Percentiles rank a stretch among this genome's conserved stretches.
These are phyloP conservation scores for Russula lepida DNA, from an alignment of 768 basidiomycete species.

Conservation along the genomic window DNA sequence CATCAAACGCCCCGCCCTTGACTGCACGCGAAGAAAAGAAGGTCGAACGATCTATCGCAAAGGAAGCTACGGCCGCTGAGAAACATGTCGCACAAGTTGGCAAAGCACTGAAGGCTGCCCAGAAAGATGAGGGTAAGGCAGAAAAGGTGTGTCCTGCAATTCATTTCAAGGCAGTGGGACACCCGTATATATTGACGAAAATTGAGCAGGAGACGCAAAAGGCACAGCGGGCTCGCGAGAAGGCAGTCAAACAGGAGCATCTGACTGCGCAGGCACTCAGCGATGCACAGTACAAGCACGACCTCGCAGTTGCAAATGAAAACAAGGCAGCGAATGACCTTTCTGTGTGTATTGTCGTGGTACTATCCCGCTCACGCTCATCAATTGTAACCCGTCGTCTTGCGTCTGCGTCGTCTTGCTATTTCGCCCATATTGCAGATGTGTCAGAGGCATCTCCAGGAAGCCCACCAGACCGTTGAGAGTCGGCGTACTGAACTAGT, in stretches of 20 bases:
- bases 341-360: constrained; percentile 29
- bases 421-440: constrained; percentile 17
- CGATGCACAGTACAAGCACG: constrained; percentile 45
- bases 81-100: constrained; percentile 24
- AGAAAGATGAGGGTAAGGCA: constrained; percentile 44
- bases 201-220: constrained; percentile 35
- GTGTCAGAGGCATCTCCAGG: constrained; percentile 24
- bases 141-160: constrained; percentile 36
- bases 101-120: constrained; percentile 39
- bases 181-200: background rate
- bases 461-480: constrained; percentile 23
- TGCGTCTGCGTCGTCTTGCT: no score
- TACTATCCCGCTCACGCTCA: background rate
- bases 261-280: constrained; percentile 42
- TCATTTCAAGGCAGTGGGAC: background rate
- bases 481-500: constrained; percentile 24
- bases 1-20: background rate
- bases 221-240: constrained; percentile 39
- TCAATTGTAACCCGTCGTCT: background rate
- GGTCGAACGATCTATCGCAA: constrained; percentile 37
- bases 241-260: constrained; percentile 44
- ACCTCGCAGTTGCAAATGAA: constrained; percentile 37
- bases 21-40: constrained; percentile 22
- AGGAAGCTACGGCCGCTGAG: constrained; percentile 43
- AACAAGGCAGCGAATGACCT: constrained; percentile 37